A percentile compares a stretch with the other conserved stretches of the same genome.
phyloP scores from a whole-genome alignment of 2,329 filamentous ascomycete species.

The Pyrenophora tritici-repentis region DNA sequence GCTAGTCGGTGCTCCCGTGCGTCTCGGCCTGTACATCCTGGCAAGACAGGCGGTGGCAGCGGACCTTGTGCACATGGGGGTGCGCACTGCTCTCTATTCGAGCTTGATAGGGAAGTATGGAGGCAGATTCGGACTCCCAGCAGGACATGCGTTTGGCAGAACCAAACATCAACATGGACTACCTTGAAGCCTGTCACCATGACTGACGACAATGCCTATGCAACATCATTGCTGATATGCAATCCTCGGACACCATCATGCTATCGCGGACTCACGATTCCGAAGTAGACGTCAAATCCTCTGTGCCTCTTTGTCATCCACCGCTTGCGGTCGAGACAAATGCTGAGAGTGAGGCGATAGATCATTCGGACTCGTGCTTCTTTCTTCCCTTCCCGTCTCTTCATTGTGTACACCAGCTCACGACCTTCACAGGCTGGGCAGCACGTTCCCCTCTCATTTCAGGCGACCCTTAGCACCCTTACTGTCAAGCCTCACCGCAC shows the following conservation, averaged over 20 bases:
- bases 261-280: constrained; percentile 2
- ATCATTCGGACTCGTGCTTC: constrained; percentile 3
- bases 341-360: constrained; percentile 7
- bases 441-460: constrained; percentile 5
- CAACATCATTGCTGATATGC: constrained; percentile 3
- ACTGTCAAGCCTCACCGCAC: constrained; percentile 5
- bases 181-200: background rate
- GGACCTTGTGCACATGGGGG: background rate
- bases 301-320: constrained; percentile 13
- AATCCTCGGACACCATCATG: background rate
- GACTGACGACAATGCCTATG: background rate
- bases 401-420: constrained; percentile 4
- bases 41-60: background rate
- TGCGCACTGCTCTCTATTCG: background rate
- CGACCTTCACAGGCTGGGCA: background rate
- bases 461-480: constrained; percentile 15
- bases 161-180: background rate
- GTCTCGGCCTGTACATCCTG: background rate
- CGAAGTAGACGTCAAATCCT: constrained; percentile 4
- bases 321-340: constrained; percentile 11
- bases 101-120: background rate
- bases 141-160: background rate
- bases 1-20: background rate
- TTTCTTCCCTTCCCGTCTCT: background rate
- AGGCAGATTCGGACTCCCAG: constrained; percentile 1